Base-by-base conservation (phyloP, 2,329 filamentous ascomycete species). In the Tolypocladium tundrense region DNA sequence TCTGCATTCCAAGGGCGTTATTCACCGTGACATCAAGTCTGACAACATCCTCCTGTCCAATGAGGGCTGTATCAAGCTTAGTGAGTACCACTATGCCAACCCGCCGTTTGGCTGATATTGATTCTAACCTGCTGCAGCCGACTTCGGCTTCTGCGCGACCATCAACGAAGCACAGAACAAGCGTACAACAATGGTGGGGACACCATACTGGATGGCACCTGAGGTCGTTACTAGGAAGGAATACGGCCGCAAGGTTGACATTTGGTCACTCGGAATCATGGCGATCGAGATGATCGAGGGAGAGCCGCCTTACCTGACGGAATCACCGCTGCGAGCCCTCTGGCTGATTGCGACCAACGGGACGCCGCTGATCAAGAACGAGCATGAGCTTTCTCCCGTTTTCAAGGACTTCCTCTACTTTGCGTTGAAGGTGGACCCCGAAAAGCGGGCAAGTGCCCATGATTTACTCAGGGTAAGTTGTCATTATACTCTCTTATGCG, bases 261-360 rank as follows among this genome's bases (percentile, higher is more conserved):
- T 99, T 65, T 99, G 94, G 94, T 96, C 90, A 59, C 78, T 99
- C 51, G 94, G 94, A 59, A 99, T 99, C 75, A 97, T 99, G 94
- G 91, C 94, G 9, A 97, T 99, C 68, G 94, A 99, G 74, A 99
- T 99, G 94, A 96, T 99, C 63, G 94, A 97, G 75, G 94, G 93
- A 70, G 94, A 97, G 72, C 94, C 94, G 14, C 94, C 94, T 31
- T 99, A 97, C 70, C 80, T 99, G 59, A 97, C 92, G 43, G 94
- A 99, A 72, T 95, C 91, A 42, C 94, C 94, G 6, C 80, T 99
- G 31, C 86, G 93, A 60, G 94, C 94, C 1, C 80, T 99, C 42
- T 99, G 94, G 81, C 77, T 99, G 66, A 99, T 99, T 71, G 94
- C 94, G 57, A 97, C 94, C 40, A 96, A 96, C 69, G 94, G 94